Evolutionary conservation across 2,329 filamentous ascomycete genomes (phyloP), one percentile per base, ranked within the genome.

Genomic region (Drechslera avenae): DNA sequence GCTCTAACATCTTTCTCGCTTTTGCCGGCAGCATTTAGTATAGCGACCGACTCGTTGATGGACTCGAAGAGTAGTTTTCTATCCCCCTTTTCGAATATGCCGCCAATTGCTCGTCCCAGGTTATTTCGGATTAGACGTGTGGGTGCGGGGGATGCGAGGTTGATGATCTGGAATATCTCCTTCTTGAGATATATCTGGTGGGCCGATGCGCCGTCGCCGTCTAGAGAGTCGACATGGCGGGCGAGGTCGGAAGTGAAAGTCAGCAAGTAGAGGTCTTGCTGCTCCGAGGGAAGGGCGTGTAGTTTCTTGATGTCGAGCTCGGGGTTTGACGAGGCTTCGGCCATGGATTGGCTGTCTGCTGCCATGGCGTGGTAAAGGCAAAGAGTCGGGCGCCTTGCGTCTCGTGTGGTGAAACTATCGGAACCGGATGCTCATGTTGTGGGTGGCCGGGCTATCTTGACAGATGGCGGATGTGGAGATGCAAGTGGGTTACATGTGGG

Each of bases 121-220:
- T 93, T 95, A 76, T 93, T 94, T 64, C 94, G 86, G 69, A 97
- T 88, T 33, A 96, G 89, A 70, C 94, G 85, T 34, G 91, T 93
- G 31, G 93, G 91, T 39, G 89, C 83, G 48, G 93, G 93, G 33
- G 90, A 83, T 40, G 86, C 73, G 32, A 99, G 84, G 66, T 87
- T 91, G 72, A 99, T 83, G 71, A 99, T 88, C 76, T 96, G 91
- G 74, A 97, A 90, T 60, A 97, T 83, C 80, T 97, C 91, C 73
- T 90, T 92, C 76, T 97, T 97, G 64, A 99, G 82, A 71, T 90
- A 90, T 65, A 91, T 86, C 75, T 99, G 94, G 76, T 97, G 89
- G 10, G 89, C 84, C 17, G 90, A 93, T 61, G 92, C 89, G 69
- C 89, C 89, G 62, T 96, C 90, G 55, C 86, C 81, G 45, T 86